Conservation (phyloP, 768 basidiomycete species). For the Russula foetens region DNA sequence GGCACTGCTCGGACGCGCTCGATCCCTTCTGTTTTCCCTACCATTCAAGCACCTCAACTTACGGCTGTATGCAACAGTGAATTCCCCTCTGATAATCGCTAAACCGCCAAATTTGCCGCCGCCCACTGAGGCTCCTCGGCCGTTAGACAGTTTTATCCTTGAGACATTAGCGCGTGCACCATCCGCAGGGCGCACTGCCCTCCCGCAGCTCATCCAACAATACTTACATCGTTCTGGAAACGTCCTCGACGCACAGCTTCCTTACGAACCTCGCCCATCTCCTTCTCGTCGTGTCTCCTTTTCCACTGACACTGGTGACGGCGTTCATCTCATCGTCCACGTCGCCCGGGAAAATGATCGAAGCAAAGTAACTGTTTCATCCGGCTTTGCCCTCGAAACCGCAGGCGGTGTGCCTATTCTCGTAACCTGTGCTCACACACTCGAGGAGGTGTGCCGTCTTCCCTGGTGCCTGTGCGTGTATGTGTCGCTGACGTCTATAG, state of each 20-base stretch:
- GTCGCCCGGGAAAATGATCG: slow-evolving; percentile 32
- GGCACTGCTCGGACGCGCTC: not conserved
- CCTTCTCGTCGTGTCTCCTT: slow-evolving; percentile 25
- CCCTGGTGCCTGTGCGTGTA: not conserved
- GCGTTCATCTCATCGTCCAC: slow-evolving; percentile 46
- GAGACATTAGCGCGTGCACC: slow-evolving; percentile 2
- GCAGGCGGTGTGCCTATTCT: slow-evolving; percentile 30
- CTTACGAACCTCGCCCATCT: slow-evolving; percentile 44
- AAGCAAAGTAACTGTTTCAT: slow-evolving; percentile 43
- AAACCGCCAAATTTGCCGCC: not conserved
- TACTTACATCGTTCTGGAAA: slow-evolving; percentile 36
- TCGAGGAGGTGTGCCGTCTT: slow-evolving; percentile 43
- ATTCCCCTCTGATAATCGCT: not conserved
- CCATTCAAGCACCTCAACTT: too few species aligned
- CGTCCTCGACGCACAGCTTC: slow-evolving; percentile 35
- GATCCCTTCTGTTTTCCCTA: too few species aligned
- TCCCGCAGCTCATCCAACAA: slow-evolving; percentile 34
- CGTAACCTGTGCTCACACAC: slow-evolving; percentile 53
- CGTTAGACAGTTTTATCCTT: slow-evolving; percentile 11
- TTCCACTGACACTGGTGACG: slow-evolving; percentile 14
- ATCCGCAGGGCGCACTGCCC: slow-evolving; percentile 2
- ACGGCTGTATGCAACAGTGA: not conserved
- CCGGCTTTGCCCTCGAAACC: slow-evolving; percentile 46
- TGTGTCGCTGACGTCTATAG: slow-evolving; percentile 18
- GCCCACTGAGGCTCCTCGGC: not conserved